Evolutionary conservation across 2,329 filamentous ascomycete species (phyloP), one percentile per base, ranked within the genome.

Genomic region (Aspergillus ustus): DNA sequence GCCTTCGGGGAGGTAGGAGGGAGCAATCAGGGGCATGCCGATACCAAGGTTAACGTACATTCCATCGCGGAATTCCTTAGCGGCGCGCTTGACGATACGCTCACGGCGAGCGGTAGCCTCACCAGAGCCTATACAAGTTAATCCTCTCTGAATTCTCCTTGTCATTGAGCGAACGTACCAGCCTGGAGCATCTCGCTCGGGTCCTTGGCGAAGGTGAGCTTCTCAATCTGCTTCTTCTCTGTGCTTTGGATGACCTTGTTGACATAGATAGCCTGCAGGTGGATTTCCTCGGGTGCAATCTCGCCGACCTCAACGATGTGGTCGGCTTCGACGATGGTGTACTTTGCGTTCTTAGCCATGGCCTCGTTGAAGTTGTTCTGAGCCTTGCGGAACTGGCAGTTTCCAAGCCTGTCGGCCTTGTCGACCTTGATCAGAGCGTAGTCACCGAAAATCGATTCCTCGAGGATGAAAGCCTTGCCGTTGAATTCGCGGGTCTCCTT

Each of bases 1-100:
- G 57, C 85, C 85, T 1, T 85, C 76, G 7, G 90, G 87, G 3
- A 96, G 80, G 75, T 91, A 93, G 2, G 88, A 89, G 0, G 91
- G 91, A 1, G 92, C 91, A 34, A 95, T 83, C 49, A 92, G 94
- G 1, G 92, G 92, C 77, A 96, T 93, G 20, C 91, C 85, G 67
- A 96, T 95, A 66, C 92, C 92, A 48, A 96, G 72, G 94, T 96
- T 76, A 71, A 92, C 92, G 77, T 95, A 95, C 91, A 94, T 94
- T 80, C 92, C 92, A 76, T 95, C 85, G 77, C 91, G 90, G 65
- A 96, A 84, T 77, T 96, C 92, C 77, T 91, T 89, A 0, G 92
- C 90, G 0, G 92, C 91, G 50, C 92, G 85, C 67, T 85, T 85
- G 1, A 91, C 92, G 70, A 96, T 96, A 61, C 90, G 86, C 78